Evolutionary conservation across 306 rosid genomes (phyloP), one percentile per base, ranked within the genome.

Genomic region (Vicia villosa): DNA sequence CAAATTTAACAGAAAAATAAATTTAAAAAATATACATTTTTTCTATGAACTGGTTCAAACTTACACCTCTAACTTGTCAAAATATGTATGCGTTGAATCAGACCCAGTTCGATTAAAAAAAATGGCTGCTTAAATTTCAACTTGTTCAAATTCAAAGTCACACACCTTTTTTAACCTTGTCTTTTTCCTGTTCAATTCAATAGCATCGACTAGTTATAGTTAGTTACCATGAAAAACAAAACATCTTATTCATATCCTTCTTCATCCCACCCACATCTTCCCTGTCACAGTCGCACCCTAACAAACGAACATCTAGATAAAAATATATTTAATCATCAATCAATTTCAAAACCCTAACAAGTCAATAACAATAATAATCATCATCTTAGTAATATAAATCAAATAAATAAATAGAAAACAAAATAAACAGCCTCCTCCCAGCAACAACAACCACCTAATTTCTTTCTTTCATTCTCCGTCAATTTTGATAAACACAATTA

Each of bases 221-320:
- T 47, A 47, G 10, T 15, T 9, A 67, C 9, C 54, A 66, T 40
- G 14, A 28, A 20, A 26, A 66, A 16, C 20, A 62, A 62, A 38
- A 62, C n/a, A 21, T 37, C 10, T 37, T 12, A 7, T 78, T 60
- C 57, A 59, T 9, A 28, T 17, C 49, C 37, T 55, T 28, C 69
- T 78, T 26, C 45, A 24, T 63, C 45, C 49, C 28, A 21, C 28
- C 50, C 70, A 66, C 80, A 32, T 37, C 37, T 80, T 47, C 65
- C 42, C 47, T 20, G 65, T 63, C 80, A 74, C 67, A 6, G 4
- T 81, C 83, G 52, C 50, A 67, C 86, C 76, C 42, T 46, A 74
- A 76, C 72, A 28, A 73, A 69, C 78, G 4, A 70, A 59, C 73
- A 50, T 65, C 60, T 32, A 30, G 13, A 16, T 15, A 59, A 47